Conservation (phyloP, 768 basidiomycete genomes). For the Mycena latifolia region DNA sequence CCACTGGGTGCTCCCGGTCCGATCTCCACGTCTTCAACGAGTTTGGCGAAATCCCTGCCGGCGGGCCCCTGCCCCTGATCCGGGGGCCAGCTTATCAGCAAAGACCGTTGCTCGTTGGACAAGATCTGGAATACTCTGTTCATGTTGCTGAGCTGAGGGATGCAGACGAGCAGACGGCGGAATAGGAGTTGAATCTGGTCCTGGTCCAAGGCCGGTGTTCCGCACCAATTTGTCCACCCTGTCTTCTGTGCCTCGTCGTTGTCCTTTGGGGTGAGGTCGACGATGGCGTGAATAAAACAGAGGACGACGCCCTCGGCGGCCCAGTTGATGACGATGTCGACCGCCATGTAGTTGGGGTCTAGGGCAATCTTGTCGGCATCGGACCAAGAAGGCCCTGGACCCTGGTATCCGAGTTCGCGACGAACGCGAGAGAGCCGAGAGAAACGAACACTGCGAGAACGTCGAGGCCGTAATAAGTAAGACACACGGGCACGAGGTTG, state of each 20-base stretch:
- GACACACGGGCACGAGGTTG: slow-evolving; percentile 36
- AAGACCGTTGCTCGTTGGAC: slow-evolving; percentile 62
- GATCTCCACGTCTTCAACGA: slow-evolving; percentile 79
- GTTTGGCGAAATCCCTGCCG: slow-evolving; percentile 65
- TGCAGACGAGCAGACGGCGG: slow-evolving; percentile 66
- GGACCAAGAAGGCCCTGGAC: slow-evolving; percentile 64
- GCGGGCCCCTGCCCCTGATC: slow-evolving; percentile 62
- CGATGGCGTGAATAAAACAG: slow-evolving; percentile 89
- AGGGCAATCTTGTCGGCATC: slow-evolving; percentile 77
- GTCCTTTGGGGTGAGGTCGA: slow-evolving; percentile 77
- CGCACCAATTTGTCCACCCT: slow-evolving; percentile 91
- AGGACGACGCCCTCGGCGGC: slow-evolving; percentile 89
- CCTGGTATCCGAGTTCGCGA: slow-evolving; percentile 76
- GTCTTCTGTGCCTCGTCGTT: slow-evolving; percentile 82
- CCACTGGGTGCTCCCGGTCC: slow-evolving; percentile 60
- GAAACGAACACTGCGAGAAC: slow-evolving; percentile 73
- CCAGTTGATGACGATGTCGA: slow-evolving; percentile 92
- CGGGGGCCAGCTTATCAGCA: slow-evolving; percentile 84
- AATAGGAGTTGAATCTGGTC: slow-evolving; percentile 73
- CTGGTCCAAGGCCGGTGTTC: slow-evolving; percentile 72
- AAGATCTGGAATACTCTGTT: slow-evolving; percentile 86
- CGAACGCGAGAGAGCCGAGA: slow-evolving; percentile 82
- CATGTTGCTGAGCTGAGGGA: slow-evolving; percentile 64
- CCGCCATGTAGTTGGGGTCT: slow-evolving; percentile 85
- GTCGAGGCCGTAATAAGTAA: slow-evolving; percentile 34